phyloP scores from a whole-genome alignment of 345 rosid genomes.

The Schrenkiella parvula region DNA sequence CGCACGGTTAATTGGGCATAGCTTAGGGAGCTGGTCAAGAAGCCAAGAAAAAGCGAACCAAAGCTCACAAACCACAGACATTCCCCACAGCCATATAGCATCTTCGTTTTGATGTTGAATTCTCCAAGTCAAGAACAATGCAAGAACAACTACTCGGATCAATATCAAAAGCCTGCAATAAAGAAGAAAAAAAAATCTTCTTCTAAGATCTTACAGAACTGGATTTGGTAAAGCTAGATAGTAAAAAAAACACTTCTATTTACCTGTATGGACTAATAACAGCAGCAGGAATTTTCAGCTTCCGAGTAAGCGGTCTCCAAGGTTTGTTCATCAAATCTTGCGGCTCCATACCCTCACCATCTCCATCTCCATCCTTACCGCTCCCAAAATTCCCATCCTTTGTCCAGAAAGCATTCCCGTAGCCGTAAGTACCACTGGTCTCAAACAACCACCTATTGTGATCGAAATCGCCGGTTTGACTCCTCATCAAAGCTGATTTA shows the following conservation, averaged over 20 bases:
- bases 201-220: not conserved
- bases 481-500: slow-evolving; percentile 78
- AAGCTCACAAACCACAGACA: slow-evolving; percentile 95
- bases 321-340: slow-evolving; percentile 81
- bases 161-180: slow-evolving; percentile 71
- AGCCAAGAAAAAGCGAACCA: slow-evolving; percentile 99
- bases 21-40: slow-evolving; percentile 96
- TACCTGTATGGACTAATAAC: slow-evolving; percentile 91
- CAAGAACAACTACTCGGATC: slow-evolving; percentile 68
- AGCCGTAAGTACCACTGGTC: slow-evolving; percentile 88
- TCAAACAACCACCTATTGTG: slow-evolving; percentile 93
- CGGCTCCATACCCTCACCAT: slow-evolving; percentile 57
- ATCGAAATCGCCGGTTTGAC: slow-evolving; percentile 95
- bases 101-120: slow-evolving; percentile 53
- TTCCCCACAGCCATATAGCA: slow-evolving; percentile 96
- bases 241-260: not conserved
- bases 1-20: slow-evolving; percentile 78
- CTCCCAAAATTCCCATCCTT: slow-evolving; percentile 79
- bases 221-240: not conserved
- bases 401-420: slow-evolving; percentile 96
- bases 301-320: slow-evolving; percentile 95
- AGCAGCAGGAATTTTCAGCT: slow-evolving; percentile 91
- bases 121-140: slow-evolving; percentile 81
- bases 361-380: slow-evolving; percentile 62
- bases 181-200: not conserved